phyloP scores from a whole-genome alignment of 169 alveolate genomes.

The Plasmodium falciparum region DNA sequence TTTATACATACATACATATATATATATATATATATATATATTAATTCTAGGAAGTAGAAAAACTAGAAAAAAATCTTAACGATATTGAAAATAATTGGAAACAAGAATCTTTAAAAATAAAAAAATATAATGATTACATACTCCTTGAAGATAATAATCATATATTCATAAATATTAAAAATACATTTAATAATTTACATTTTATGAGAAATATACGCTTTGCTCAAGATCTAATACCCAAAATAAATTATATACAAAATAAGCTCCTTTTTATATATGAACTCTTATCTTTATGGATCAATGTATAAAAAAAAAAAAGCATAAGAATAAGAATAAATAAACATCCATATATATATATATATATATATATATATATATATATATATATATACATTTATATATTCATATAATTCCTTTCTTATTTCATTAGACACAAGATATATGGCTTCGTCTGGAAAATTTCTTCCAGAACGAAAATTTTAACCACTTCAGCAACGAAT shows the following conservation, averaged over 20 bases:
- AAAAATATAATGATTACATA: constrained; percentile 47
- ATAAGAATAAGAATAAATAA: not conserved
- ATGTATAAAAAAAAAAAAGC: not conserved
- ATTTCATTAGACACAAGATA: constrained; percentile 39
- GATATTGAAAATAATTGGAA: constrained; percentile 71
- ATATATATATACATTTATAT: not conserved
- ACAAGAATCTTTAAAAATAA: constrained; percentile 58
- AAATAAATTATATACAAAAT: constrained; percentile 59
- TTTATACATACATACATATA: not conserved
- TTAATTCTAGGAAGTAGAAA: constrained; percentile 65
- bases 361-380: not conserved
- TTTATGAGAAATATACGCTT: constrained; percentile 62
- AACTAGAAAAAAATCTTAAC: constrained; percentile 49
- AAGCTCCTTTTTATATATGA: constrained; percentile 46
- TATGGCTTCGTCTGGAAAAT: constrained; percentile 37
- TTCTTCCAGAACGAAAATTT: constrained; percentile 60
- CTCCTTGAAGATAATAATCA: constrained; percentile 47
- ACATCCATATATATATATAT: not conserved
- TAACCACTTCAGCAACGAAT: constrained; percentile 63
- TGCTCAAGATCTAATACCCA: constrained; percentile 71
- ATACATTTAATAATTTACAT: constrained; percentile 61
- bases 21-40: not conserved
- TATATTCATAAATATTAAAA: constrained; percentile 63
- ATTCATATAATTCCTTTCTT: not conserved
- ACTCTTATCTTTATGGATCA: constrained; percentile 46